A percentile compares a stretch with the other conserved stretches of the same genome.
These are phyloP conservation scores for Rhizophagus sp. DNA, from an alignment of 192 early-diverging fungal genomes.

Conservation along the genomic window DNA sequence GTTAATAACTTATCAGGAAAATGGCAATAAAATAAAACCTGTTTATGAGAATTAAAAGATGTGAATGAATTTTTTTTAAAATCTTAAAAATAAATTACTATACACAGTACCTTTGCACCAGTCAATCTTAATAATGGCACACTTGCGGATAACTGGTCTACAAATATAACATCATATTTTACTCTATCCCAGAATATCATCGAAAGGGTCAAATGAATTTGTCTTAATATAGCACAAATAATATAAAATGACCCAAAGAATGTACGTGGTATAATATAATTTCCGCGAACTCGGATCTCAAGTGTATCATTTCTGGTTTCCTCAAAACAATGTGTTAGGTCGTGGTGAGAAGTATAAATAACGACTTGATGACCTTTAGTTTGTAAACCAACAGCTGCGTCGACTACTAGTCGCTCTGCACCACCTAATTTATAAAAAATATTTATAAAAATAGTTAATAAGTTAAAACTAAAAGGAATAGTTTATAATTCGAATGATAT, in stretches of 20 bases:
- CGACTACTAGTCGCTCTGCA: constrained; percentile 92
- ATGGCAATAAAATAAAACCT: constrained; percentile 95
- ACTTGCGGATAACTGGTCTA: constrained; percentile 86
- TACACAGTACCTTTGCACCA: constrained; percentile 51
- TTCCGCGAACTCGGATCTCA: constrained; percentile 68
- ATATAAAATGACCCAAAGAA: constrained; percentile 77
- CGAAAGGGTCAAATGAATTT: constrained; percentile 62
- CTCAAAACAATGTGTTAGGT: constrained; percentile 83
- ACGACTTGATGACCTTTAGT: constrained; percentile 74
- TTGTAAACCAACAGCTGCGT: constrained; percentile 83
- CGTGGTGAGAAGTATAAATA: constrained; percentile 92
- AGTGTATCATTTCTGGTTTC: constrained; percentile 89
- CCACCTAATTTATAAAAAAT: constrained; percentile 59
- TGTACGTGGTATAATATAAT: constrained; percentile 70
- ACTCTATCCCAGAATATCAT: constrained; percentile 36
- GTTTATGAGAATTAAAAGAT: constrained; percentile 10
- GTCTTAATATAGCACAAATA: constrained; percentile 79
- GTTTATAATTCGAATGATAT: not conserved
- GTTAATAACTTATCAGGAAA: constrained; percentile 90
- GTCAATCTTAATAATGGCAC: constrained; percentile 78
- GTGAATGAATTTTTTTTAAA: not conserved
- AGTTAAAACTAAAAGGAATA: constrained; percentile 12
- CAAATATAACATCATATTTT: constrained; percentile 74
- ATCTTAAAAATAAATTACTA: not conserved
- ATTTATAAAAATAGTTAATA: not conserved